phyloP scores from a whole-genome alignment of 495 filamentous ascomycete species.

The Penicillium ucsense region DNA sequence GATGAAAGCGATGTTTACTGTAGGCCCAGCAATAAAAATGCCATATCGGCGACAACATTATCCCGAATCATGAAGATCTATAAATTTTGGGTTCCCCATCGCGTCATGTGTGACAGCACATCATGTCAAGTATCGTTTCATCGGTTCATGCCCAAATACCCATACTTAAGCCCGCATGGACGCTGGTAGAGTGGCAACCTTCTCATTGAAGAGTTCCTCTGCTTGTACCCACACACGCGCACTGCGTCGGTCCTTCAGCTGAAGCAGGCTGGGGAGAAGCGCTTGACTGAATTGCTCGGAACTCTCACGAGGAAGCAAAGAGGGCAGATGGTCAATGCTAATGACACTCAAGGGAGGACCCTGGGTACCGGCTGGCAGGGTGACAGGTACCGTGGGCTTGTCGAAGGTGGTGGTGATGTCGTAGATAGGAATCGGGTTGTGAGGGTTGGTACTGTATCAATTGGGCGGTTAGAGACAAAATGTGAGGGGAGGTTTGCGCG shows the following conservation, averaged over 20 bases:
- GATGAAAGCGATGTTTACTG: no score
- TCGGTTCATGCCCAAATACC: neutral
- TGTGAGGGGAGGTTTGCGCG: slow-evolving; percentile 27
- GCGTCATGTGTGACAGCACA: slow-evolving; percentile 5
- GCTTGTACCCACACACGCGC: slow-evolving; percentile 74
- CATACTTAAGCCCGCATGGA: slow-evolving; percentile 9
- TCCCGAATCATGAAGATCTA: no score
- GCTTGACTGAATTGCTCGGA: slow-evolving; percentile 78
- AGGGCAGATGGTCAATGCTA: slow-evolving; percentile 86
- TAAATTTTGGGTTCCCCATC: no score
- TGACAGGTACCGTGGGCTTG: slow-evolving; percentile 71
- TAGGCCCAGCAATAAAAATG: no score
- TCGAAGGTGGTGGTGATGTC: slow-evolving; percentile 70
- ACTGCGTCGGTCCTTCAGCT: slow-evolving; percentile 63
- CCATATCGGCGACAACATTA: no score
- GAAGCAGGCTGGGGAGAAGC: slow-evolving; percentile 67
- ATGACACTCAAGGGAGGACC: slow-evolving; percentile 64
- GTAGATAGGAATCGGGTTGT: slow-evolving; percentile 81
- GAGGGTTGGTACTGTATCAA: slow-evolving; percentile 48
- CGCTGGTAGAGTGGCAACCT: slow-evolving; percentile 63
- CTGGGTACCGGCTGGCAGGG: slow-evolving; percentile 34
- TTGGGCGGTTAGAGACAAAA: neutral
- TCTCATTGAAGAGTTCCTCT: slow-evolving; percentile 75
- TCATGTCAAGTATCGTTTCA: slow-evolving; percentile 8
- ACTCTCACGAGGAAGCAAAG: slow-evolving; percentile 75